These are phyloP conservation scores for Lasiodiplodia hormozganensis DNA, from an alignment of 2,329 filamentous ascomycete genomes.

Conservation along the genomic window DNA sequence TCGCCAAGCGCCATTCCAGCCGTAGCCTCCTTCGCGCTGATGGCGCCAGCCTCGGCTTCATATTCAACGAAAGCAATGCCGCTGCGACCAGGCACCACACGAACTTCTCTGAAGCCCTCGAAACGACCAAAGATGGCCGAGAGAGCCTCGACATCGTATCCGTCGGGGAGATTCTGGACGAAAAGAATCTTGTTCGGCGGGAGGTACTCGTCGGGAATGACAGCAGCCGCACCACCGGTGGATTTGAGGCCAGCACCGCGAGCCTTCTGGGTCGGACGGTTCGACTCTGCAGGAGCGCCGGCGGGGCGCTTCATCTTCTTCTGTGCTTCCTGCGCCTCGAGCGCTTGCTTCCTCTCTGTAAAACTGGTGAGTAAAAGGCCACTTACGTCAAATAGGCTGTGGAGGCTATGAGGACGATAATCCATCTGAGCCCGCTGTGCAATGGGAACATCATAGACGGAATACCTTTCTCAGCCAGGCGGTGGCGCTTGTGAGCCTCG, in stretches of 20 bases:
- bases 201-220: slow-evolving; percentile 96
- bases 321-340: slow-evolving; percentile 79
- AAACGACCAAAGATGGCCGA: slow-evolving; percentile 84
- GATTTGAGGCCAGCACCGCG: slow-evolving; percentile 77
- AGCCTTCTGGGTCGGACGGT: slow-evolving; percentile 72
- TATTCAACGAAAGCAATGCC: slow-evolving; percentile 98
- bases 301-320: slow-evolving; percentile 74
- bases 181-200: slow-evolving; percentile 98
- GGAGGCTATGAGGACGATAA: slow-evolving; percentile 21
- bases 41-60: slow-evolving; percentile 86
- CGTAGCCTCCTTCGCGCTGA: slow-evolving; percentile 91
- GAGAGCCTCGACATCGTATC: slow-evolving; percentile 81
- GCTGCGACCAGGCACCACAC: slow-evolving; percentile 82
- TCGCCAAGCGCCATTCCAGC: slow-evolving; percentile 81
- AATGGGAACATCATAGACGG: slow-evolving; percentile 33
- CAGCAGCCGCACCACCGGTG: slow-evolving; percentile 69
- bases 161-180: slow-evolving; percentile 88
- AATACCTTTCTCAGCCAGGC: slow-evolving; percentile 88
- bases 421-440: slow-evolving; percentile 25
- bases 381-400: neutral
- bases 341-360: slow-evolving; percentile 78
- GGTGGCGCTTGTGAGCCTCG: slow-evolving; percentile 82
- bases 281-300: slow-evolving; percentile 54
- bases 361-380: neutral
- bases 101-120: slow-evolving; percentile 92